These are phyloP conservation scores for Hypoxylon sp. DNA, from an alignment of 2,329 filamentous ascomycete genomes.

Conservation along the genomic window DNA sequence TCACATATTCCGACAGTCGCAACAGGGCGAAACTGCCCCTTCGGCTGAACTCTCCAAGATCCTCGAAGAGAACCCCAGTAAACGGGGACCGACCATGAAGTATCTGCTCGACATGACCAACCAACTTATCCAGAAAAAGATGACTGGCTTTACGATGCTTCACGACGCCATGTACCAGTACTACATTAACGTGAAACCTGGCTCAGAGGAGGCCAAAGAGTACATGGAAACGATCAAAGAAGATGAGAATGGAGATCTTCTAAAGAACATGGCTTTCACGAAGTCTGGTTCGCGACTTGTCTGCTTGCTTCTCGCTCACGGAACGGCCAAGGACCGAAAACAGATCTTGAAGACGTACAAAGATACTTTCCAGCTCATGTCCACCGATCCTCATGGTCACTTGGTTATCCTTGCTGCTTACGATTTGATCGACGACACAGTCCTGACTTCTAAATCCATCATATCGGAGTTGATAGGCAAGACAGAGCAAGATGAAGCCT, in stretches of 20 bases:
- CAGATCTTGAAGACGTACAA: slow-evolving; percentile 90
- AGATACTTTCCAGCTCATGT: slow-evolving; percentile 88
- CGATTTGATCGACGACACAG: slow-evolving; percentile 95
- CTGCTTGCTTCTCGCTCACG: slow-evolving; percentile 85
- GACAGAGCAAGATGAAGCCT: slow-evolving; percentile 71
- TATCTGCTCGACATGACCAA: slow-evolving; percentile 90
- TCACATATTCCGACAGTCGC: slow-evolving; percentile 76
- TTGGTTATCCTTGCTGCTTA: slow-evolving; percentile 86
- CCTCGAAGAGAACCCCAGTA: slow-evolving; percentile 82
- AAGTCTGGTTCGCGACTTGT: slow-evolving; percentile 87
- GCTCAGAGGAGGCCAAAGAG: slow-evolving; percentile 85
- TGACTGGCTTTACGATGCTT: slow-evolving; percentile 96
- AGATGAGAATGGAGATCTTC: slow-evolving; percentile 88
- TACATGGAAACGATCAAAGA: slow-evolving; percentile 93
- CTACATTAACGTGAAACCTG: slow-evolving; percentile 83
- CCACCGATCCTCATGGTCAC: slow-evolving; percentile 83
- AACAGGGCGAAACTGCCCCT: slow-evolving; percentile 65
- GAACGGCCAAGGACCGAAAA: slow-evolving; percentile 93
- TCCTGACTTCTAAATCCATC: slow-evolving; percentile 86
- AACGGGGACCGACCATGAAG: slow-evolving; percentile 88
- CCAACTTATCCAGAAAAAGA: slow-evolving; percentile 93
- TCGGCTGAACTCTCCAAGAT: slow-evolving; percentile 81
- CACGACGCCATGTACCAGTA: slow-evolving; percentile 99
- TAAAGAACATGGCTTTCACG: slow-evolving; percentile 97
- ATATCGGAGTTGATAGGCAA: slow-evolving; percentile 88